A percentile compares a stretch with the other conserved stretches of the same genome.
Evolutionary conservation across 1,284 basidiomycete genomes (phyloP).

Genomic region (Microbotryum saponariae): DNA sequence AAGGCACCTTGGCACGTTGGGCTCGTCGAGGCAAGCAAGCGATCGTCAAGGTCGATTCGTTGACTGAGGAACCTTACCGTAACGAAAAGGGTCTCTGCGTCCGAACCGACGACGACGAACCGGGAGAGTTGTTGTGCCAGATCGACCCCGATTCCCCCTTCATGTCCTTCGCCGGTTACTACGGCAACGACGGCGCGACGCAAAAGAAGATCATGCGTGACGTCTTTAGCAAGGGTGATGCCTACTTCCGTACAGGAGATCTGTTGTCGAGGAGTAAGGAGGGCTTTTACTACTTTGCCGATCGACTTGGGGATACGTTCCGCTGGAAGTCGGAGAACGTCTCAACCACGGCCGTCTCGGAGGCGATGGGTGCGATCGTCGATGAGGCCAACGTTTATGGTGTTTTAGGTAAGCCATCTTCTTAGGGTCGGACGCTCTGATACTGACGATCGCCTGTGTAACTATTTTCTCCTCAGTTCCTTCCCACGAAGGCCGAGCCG

Average conservation of each 20-base stretch:
- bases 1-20: conserved; percentile 32
- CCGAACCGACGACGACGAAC: conserved; percentile 27
- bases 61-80: conserved; percentile 41
- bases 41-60: conserved; percentile 38
- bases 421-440: too few species aligned
- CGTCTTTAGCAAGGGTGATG: conserved; percentile 39
- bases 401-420: conserved; percentile 31
- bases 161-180: conserved; percentile 25
- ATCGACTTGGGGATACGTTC: conserved; percentile 37
- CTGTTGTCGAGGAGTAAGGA: conserved; percentile 36
- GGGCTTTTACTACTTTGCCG: conserved; percentile 40
- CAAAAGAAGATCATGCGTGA: conserved; percentile 40
- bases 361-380: conserved; percentile 37
- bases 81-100: conserved; percentile 38
- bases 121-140: conserved; percentile 39
- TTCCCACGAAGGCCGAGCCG: conserved; percentile 40
- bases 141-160: conserved; percentile 33
- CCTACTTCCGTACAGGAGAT: conserved; percentile 40
- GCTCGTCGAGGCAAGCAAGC: conserved; percentile 36
- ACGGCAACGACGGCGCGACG: conserved; percentile 30
- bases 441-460: too few species aligned
- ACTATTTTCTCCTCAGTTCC: conserved; percentile 29
- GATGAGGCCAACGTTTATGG: conserved; percentile 42
- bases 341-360: conserved; percentile 38
- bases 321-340: conserved; percentile 40